Percentiles rank a stretch among this genome's conserved stretches.
phyloP scores from a whole-genome alignment of 2,329 filamentous ascomycete genomes.

The Geoglossum cookeanum region DNA sequence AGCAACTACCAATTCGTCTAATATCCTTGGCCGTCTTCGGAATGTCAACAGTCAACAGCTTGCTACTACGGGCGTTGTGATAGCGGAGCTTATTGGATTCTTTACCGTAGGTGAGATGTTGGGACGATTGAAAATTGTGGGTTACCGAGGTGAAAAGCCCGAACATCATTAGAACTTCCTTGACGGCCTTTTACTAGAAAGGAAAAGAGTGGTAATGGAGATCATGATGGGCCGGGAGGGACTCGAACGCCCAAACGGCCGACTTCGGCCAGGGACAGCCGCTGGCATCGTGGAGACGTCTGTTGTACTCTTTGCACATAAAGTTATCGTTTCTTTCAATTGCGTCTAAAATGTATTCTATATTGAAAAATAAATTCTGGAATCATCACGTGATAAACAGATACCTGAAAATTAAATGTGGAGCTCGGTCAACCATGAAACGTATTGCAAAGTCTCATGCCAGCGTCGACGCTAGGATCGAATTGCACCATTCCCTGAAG shows the following conservation, averaged over 20 bases:
- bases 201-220: neutral
- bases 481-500: neutral
- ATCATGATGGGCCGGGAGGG: neutral
- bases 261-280: neutral
- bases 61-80: constrained; percentile 53
- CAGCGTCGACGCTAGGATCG: neutral
- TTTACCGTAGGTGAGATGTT: constrained; percentile 97
- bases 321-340: neutral
- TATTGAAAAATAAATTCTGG: neutral
- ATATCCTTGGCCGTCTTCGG: constrained; percentile 38
- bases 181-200: neutral
- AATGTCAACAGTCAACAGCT: constrained; percentile 54
- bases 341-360: neutral
- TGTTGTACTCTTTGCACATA: neutral
- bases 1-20: constrained; percentile 30
- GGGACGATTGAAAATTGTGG: constrained; percentile 83
- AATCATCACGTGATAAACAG: neutral
- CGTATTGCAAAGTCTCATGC: neutral
- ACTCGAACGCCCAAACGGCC: neutral
- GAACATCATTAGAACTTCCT: constrained; percentile 2
- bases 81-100: constrained; percentile 81
- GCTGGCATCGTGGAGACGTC: neutral
- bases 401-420: no score
- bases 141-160: constrained; percentile 55
- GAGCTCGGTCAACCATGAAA: no score